phyloP scores from a whole-genome alignment of 208 protist genomes.

The Blastocrithidia nonstop region DNA sequence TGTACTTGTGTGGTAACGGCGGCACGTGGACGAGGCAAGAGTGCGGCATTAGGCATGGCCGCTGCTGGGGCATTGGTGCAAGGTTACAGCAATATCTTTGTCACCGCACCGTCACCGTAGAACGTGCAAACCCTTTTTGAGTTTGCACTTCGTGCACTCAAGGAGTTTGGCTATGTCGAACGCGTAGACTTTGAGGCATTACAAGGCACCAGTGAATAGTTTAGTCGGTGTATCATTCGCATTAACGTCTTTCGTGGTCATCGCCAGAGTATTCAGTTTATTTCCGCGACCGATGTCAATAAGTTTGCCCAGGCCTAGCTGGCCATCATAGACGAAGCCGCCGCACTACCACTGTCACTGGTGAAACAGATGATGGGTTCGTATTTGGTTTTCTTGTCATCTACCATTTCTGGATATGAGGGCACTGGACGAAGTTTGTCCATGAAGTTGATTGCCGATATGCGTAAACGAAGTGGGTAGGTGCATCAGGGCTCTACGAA shows the following conservation, averaged over 20 bases:
- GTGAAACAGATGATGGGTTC: conserved; percentile 94
- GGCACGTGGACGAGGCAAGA: conserved; percentile 97
- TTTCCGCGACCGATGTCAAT: conserved; percentile 78
- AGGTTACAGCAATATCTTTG: conserved; percentile 99
- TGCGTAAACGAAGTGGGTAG: conserved; percentile 69
- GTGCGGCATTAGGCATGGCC: conserved; percentile 86
- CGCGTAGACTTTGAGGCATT: conserved; percentile 96
- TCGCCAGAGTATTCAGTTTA: conserved; percentile 98
- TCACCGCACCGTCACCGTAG: conserved; percentile 95
- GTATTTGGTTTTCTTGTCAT: conserved; percentile 98
- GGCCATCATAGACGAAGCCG: conserved; percentile 99
- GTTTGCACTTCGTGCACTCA: conserved; percentile 95
- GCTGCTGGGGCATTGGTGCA: conserved; percentile 93
- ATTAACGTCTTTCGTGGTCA: conserved; percentile 96
- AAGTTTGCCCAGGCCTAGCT: conserved; percentile 94
- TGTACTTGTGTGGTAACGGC: conserved; percentile 95
- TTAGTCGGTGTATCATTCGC: conserved; percentile 93
- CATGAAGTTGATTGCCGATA: conserved; percentile 98
- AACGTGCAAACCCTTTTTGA: conserved; percentile 99
- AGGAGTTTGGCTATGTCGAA: conserved; percentile 93
- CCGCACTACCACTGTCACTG: conserved; percentile 97
- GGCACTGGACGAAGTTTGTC: conserved; percentile 98
- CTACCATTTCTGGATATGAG: conserved; percentile 98
- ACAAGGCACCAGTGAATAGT: conserved; percentile 85
- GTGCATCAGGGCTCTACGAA: background rate